These are phyloP conservation scores for Beauveria rudraprayagi DNA, from an alignment of 2,329 filamentous ascomycete species.

Conservation along the genomic window DNA sequence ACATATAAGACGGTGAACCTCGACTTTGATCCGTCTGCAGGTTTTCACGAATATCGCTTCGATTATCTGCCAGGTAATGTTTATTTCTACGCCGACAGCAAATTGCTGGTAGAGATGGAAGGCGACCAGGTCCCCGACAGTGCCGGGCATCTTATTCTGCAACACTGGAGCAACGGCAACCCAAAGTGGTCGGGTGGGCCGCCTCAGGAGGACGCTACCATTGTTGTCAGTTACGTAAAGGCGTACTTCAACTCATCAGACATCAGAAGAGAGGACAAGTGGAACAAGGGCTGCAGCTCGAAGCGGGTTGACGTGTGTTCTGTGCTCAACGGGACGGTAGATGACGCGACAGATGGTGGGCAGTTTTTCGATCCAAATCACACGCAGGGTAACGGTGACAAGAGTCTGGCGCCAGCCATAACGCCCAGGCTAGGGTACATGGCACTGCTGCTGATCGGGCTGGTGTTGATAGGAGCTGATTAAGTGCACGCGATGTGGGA, in stretches of 20 bases:
- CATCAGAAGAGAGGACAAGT: constrained; percentile 29
- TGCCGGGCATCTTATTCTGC: constrained; percentile 60
- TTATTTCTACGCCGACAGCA: constrained; percentile 60
- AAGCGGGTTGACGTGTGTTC: constrained; percentile 1
- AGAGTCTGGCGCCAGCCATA: neutral
- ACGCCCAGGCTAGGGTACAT: neutral
- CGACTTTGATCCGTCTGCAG: constrained; percentile 55
- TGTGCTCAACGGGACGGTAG: constrained; percentile 5
- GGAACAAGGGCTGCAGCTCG: constrained; percentile 15
- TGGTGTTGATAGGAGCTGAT: neutral
- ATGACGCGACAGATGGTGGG: constrained; percentile 6
- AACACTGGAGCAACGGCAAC: constrained; percentile 75
- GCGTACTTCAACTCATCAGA: constrained; percentile 70
- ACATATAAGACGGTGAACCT: constrained; percentile 51
- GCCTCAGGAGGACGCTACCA: constrained; percentile 50
- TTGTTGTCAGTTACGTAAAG: constrained; percentile 63
- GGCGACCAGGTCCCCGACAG: constrained; percentile 49
- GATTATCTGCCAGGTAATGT: constrained; percentile 60
- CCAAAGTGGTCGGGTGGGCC: constrained; percentile 63
- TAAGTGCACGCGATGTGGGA: constrained; percentile 6
- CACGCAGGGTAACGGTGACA: constrained; percentile 2
- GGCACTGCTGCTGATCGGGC: neutral
- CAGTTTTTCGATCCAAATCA: constrained; percentile 8
- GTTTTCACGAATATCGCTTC: constrained; percentile 72
- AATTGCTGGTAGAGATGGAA: constrained; percentile 46